phyloP scores from a whole-genome alignment of 148 eudicot species.

The Polygonum aviculare region DNA sequence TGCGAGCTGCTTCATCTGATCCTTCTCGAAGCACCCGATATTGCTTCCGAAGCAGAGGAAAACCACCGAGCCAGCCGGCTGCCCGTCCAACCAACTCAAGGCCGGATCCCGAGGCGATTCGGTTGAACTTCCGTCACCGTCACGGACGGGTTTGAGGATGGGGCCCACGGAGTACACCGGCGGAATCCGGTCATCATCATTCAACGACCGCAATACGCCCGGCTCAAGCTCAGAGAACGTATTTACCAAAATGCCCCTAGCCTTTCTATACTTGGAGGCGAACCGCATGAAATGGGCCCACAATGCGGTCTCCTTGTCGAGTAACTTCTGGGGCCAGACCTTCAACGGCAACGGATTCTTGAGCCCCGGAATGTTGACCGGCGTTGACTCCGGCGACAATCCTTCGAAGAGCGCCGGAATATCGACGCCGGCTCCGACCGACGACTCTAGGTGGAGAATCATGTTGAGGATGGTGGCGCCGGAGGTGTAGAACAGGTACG shows the following conservation, averaged over 20 bases:
- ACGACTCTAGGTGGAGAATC: not conserved
- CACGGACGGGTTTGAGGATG: conserved; percentile 7
- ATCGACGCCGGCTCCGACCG: too few relatives aligned
- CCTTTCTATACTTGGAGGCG: conserved; percentile 10
- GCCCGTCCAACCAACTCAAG: conserved; percentile 27
- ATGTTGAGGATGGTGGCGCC: conserved; percentile 13
- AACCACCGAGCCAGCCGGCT: conserved; percentile 28
- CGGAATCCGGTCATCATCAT: not conserved
- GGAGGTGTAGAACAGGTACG: conserved; percentile 24
- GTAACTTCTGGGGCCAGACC: conserved; percentile 13
- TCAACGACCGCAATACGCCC: not conserved
- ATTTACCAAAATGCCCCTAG: conserved; percentile 33
- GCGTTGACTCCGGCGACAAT: not conserved
- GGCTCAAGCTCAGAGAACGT: conserved; percentile 28
- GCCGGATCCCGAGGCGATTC: not conserved
- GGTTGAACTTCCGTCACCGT: not conserved
- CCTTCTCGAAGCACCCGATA: conserved; percentile 21
- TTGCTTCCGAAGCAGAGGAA: conserved; percentile 41
- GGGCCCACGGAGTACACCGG: conserved; percentile 31
- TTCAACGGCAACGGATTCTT: conserved; percentile 17
- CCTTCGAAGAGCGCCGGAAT: not conserved
- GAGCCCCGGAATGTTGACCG: conserved; percentile 21
- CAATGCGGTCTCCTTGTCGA: not conserved
- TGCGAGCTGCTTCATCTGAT: conserved; percentile 32
- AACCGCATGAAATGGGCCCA: not conserved